Percentiles rank a stretch among this genome's conserved stretches.
These are phyloP conservation scores for Moringa oleifera DNA, from an alignment of 345 rosid genomes.

Conservation along the genomic window DNA sequence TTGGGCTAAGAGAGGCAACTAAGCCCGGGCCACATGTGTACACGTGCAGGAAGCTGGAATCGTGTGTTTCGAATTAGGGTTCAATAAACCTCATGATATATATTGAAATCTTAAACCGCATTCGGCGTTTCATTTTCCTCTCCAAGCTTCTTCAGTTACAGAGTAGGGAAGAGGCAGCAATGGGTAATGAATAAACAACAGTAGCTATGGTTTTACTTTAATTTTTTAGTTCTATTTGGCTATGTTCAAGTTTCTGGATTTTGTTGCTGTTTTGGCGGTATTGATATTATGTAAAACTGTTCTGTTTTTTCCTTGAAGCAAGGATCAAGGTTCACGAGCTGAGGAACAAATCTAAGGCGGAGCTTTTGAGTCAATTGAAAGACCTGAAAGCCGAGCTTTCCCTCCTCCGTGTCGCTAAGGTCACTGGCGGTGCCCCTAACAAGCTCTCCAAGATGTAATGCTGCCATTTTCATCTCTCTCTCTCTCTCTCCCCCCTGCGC, in stretches of 20 bases:
- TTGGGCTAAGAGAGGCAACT: too few species aligned
- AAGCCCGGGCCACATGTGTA: too few species aligned
- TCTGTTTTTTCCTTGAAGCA: too few species aligned
- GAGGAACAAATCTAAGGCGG: conserved; percentile 41
- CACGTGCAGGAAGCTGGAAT: too few species aligned
- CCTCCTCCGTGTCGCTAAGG: conserved; percentile 62
- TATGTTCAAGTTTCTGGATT: not conserved
- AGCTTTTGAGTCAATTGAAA: conserved; percentile 39
- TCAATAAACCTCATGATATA: too few species aligned
- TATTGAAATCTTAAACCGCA: too few species aligned
- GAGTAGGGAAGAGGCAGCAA: conserved; percentile 17
- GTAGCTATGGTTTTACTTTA: too few species aligned
- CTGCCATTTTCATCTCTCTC: not conserved
- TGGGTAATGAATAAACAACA: conserved; percentile 14
- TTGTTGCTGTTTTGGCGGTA: too few species aligned
- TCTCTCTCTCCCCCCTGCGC: too few species aligned
- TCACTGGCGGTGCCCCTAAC: conserved; percentile 66
- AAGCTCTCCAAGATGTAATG: conserved; percentile 57
- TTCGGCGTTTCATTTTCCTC: not conserved
- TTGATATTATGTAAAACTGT: too few species aligned
- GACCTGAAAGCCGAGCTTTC: conserved; percentile 55
- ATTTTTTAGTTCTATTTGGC: not conserved
- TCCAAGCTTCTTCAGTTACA: not conserved
- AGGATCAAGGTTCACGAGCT: conserved; percentile 61
- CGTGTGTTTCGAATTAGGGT: too few species aligned